phyloP scores from a whole-genome alignment of 179 eudicot genomes.

The Beta corolliflora region DNA sequence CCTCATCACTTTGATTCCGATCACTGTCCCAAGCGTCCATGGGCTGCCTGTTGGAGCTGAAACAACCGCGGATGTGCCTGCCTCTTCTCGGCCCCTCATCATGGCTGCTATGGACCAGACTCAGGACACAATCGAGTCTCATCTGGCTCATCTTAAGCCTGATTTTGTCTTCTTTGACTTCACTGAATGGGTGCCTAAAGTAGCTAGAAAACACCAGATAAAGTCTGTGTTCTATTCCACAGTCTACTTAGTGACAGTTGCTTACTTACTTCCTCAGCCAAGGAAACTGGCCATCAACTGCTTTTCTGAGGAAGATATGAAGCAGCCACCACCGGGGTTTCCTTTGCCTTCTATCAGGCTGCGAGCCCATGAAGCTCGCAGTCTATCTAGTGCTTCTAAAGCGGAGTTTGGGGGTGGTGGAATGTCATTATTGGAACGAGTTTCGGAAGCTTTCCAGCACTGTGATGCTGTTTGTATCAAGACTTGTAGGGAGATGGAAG shows the following conservation, averaged over 20 bases:
- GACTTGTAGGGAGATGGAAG: constrained; percentile 34
- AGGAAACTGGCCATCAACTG: constrained; percentile 1
- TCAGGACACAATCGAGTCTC: constrained; percentile 12
- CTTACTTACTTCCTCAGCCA: constrained; percentile 13
- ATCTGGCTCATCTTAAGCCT: constrained; percentile 18
- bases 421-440: constrained; percentile 14
- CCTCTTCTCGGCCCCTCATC: constrained; percentile 5
- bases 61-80: constrained; percentile 40
- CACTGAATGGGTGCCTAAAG: constrained; percentile 10
- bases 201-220: constrained; percentile 18
- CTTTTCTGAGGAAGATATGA: background rate
- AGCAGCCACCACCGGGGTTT: constrained; percentile 20
- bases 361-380: constrained; percentile 24
- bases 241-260: constrained; percentile 9
- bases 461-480: constrained; percentile 30
- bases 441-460: background rate
- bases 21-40: constrained; percentile 31
- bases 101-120: constrained; percentile 24
- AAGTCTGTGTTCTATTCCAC: constrained; percentile 22
- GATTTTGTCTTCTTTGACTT: constrained; percentile 24
- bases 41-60: constrained; percentile 38
- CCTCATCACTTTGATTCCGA: constrained; percentile 38
- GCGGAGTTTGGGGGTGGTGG: constrained; percentile 12
- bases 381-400: background rate
- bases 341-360: constrained; percentile 20